These are phyloP conservation scores for Pseudogymnoascus sp. DNA, from an alignment of 2,329 filamentous ascomycete species.

Conservation along the genomic window DNA sequence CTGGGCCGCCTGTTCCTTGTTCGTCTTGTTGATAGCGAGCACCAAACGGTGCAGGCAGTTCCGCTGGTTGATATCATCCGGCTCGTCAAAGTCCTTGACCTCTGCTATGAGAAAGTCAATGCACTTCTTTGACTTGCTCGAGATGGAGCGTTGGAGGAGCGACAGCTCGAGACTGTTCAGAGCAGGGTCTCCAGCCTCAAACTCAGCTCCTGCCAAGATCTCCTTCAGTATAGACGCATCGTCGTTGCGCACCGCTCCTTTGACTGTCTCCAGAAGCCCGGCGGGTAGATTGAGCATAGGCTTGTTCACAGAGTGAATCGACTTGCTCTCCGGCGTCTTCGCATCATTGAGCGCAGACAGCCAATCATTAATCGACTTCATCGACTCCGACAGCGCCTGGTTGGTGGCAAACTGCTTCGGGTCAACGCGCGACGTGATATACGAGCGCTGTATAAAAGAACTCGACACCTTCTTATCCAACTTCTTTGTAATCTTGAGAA, in stretches of 20 bases:
- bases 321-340: slow-evolving; percentile 65
- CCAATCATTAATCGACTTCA: slow-evolving; percentile 81
- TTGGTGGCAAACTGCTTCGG: slow-evolving; percentile 81
- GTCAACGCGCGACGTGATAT: slow-evolving; percentile 86
- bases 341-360: slow-evolving; percentile 75
- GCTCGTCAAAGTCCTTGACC: slow-evolving; percentile 69
- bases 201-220: slow-evolving; percentile 51
- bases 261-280: slow-evolving; percentile 61
- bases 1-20: slow-evolving; percentile 43
- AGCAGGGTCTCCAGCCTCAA: slow-evolving; percentile 44
- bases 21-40: slow-evolving; percentile 76
- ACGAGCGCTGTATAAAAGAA: slow-evolving; percentile 71
- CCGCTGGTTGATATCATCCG: slow-evolving; percentile 86
- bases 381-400: slow-evolving; percentile 46
- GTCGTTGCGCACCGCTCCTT: slow-evolving; percentile 64
- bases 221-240: slow-evolving; percentile 50
- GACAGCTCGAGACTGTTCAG: slow-evolving; percentile 68
- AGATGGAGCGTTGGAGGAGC: slow-evolving; percentile 70
- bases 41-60: slow-evolving; percentile 91
- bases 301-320: slow-evolving; percentile 59
- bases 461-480: slow-evolving; percentile 86
- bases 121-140: slow-evolving; percentile 58
- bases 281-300: slow-evolving; percentile 66
- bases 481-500: slow-evolving; percentile 98
- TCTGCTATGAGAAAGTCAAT: slow-evolving; percentile 64